phyloP scores from a whole-genome alignment of 2,329 filamentous ascomycete species.

The Claviceps fusiformis region DNA sequence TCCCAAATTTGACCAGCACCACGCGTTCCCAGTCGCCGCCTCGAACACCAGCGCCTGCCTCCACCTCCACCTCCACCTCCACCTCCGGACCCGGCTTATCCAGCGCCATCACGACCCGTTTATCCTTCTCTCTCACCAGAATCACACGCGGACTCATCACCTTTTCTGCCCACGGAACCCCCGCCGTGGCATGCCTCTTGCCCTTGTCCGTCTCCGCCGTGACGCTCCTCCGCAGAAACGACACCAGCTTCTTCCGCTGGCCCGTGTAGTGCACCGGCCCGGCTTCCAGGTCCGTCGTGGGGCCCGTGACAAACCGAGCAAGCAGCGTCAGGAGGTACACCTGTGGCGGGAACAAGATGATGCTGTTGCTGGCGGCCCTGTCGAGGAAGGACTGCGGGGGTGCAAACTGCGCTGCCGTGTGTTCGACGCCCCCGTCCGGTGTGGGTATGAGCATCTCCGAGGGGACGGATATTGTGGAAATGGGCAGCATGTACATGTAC shows the following conservation, averaged over 20 bases:
- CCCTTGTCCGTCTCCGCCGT: constrained; percentile 28
- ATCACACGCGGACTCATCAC: constrained; percentile 43
- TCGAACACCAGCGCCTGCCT: constrained; percentile 18
- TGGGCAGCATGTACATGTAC: constrained; percentile 83
- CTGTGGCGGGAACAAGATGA: constrained; percentile 86
- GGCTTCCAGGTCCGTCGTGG: constrained; percentile 13
- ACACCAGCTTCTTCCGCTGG: constrained; percentile 38
- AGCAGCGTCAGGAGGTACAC: constrained; percentile 57
- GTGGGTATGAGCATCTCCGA: constrained; percentile 48
- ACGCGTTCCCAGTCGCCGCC: constrained; percentile 47
- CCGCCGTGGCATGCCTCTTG: constrained; percentile 25
- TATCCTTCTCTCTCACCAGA: constrained; percentile 29
- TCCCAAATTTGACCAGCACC: constrained; percentile 39
- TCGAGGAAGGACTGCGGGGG: constrained; percentile 55
- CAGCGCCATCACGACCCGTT: constrained; percentile 39
- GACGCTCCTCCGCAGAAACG: constrained; percentile 34
- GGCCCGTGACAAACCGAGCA: constrained; percentile 33
- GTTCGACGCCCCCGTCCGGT: constrained; percentile 53
- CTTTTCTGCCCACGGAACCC: constrained; percentile 45
- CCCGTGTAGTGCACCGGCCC: constrained; percentile 23
- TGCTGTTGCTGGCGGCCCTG: constrained; percentile 46
- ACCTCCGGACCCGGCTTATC: constrained; percentile 45
- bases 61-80: constrained; percentile 8
- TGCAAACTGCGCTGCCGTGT: constrained; percentile 67
- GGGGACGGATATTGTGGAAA: constrained; percentile 23